Conservation (phyloP, 345 rosid species). For the Lumnitzera racemosa region DNA sequence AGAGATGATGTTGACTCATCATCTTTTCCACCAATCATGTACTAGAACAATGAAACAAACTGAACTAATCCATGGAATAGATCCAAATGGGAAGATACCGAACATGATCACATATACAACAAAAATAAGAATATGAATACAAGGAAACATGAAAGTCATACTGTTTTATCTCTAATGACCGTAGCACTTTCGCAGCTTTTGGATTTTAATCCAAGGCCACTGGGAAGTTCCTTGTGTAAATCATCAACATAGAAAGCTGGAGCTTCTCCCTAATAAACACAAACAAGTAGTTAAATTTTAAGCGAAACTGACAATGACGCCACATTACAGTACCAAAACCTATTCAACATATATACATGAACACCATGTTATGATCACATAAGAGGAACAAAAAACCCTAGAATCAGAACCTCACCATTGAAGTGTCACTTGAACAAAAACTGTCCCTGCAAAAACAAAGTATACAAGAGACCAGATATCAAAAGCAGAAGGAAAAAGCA, state of each 20-base stretch:
- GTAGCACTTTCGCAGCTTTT: conserved; percentile 32
- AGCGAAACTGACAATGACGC: too few species aligned
- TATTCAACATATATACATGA: too few species aligned
- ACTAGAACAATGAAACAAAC: conserved; percentile 36
- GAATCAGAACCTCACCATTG: too few species aligned
- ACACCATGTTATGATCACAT: too few species aligned
- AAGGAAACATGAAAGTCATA: conserved; percentile 22
- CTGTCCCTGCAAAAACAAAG: too few species aligned
- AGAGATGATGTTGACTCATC: conserved; percentile 42
- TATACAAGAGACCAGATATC: too few species aligned
- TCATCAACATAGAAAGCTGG: conserved; percentile 46
- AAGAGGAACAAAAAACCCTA: too few species aligned
- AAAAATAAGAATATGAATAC: not conserved
- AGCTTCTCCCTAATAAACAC: conserved; percentile 65
- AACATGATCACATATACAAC: too few species aligned
- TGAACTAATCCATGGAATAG: conserved; percentile 9
- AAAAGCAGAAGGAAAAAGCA: too few species aligned
- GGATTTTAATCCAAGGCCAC: conserved; percentile 37
- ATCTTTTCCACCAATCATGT: conserved; percentile 48
- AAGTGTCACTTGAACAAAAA: too few species aligned
- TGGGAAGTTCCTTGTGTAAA: conserved; percentile 29
- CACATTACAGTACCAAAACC: too few species aligned
- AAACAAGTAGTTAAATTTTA: conserved; percentile 8
- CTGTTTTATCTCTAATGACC: conserved; percentile 43
- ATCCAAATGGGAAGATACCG: not conserved